phyloP scores from a whole-genome alignment of 441 rosid genomes.

The Erodium trifolium region DNA sequence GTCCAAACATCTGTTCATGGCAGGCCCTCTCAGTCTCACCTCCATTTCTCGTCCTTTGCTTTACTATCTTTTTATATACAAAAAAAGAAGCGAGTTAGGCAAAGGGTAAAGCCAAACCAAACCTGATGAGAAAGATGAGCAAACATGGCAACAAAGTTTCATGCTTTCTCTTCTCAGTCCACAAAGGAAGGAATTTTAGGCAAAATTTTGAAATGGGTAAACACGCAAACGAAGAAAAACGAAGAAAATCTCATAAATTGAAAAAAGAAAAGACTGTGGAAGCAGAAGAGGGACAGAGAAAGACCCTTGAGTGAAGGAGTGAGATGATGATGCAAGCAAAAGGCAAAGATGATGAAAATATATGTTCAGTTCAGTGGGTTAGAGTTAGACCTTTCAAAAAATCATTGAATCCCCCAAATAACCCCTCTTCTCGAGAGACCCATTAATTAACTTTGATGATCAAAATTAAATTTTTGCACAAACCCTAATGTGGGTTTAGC shows the following conservation, averaged over 20 bases:
- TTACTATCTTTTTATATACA: conserved; percentile 22
- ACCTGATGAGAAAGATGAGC: conserved; percentile 26
- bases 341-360: conserved; percentile 22
- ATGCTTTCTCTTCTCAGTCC: conserved; percentile 27
- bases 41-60: conserved; percentile 20
- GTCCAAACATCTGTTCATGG: conserved; percentile 27
- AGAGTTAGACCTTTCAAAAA: conserved; percentile 25
- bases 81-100: conserved; percentile 15
- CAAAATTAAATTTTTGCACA: not conserved
- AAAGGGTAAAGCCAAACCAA: conserved; percentile 6
- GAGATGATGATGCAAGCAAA: conserved; percentile 34
- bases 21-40: conserved; percentile 20
- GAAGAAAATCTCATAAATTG: not conserved
- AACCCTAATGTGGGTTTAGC: not conserved
- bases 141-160: conserved; percentile 17
- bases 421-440: not conserved
- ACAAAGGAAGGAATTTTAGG: conserved; percentile 17
- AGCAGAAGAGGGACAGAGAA: conserved; percentile 16
- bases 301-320: conserved; percentile 20
- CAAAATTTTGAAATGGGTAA: not conserved
- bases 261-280: conserved; percentile 11
- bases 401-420: conserved; percentile 20
- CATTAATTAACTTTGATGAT: not conserved
- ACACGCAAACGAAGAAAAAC: not conserved
- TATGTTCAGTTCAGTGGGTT: conserved; percentile 9